Conservation (phyloP, 192 early-diverging fungal genomes). For the Coemansia sp. region DNA sequence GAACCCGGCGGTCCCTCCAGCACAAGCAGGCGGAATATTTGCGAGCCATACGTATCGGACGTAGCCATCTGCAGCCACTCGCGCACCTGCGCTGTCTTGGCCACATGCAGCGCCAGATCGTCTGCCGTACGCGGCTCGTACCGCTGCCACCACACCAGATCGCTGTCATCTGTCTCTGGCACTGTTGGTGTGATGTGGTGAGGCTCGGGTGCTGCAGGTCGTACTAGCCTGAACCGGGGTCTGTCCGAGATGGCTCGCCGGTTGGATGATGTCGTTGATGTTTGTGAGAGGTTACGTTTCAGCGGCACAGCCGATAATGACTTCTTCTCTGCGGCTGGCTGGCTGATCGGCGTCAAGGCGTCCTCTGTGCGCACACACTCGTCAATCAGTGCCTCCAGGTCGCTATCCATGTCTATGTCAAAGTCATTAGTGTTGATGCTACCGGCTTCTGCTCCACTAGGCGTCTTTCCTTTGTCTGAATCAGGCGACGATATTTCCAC, state of each 20-base stretch:
- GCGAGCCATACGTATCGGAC: neutral
- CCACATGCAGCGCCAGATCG: slow-evolving; percentile 57
- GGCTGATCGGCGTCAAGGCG: neutral
- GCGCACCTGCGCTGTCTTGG: slow-evolving; percentile 56
- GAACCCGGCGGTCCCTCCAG: slow-evolving; percentile 65
- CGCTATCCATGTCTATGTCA: slow-evolving; percentile 44
- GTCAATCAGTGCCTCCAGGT: slow-evolving; percentile 40
- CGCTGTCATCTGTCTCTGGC: neutral
- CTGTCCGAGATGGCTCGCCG: slow-evolving; percentile 42
- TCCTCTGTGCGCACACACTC: slow-evolving; percentile 16
- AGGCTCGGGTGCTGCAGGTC: neutral
- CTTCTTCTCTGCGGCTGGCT: neutral
- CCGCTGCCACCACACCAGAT: slow-evolving; percentile 47
- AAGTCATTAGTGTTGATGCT: neutral
- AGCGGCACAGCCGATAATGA: slow-evolving; percentile 1
- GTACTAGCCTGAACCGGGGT: slow-evolving; percentile 21
- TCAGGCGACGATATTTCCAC: slow-evolving; percentile 22
- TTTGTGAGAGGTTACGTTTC: neutral
- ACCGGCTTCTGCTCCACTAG: neutral
- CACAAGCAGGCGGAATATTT: slow-evolving; percentile 54
- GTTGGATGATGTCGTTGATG: neutral
- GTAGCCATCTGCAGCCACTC: slow-evolving; percentile 57
- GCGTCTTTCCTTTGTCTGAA: neutral
- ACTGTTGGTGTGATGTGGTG: neutral
- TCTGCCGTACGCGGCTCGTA: slow-evolving; percentile 29